Percentiles rank a stretch among this genome's conserved stretches.
Evolutionary conservation across 2,329 filamentous ascomycete species (phyloP).

Genomic region (Endothia cerciana): DNA sequence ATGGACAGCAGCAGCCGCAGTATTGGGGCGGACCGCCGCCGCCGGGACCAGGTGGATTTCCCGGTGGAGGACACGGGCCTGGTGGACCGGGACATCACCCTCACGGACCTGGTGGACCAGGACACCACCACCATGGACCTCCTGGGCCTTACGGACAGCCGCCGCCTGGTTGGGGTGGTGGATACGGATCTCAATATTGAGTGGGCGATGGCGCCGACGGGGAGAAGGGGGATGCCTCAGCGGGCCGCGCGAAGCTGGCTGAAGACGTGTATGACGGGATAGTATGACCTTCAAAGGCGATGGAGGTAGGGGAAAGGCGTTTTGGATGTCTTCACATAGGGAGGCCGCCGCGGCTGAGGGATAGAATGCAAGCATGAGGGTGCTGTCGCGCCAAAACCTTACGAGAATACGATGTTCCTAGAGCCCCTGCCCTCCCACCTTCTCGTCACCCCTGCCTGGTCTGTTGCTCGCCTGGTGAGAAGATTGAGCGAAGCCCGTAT

Average conservation of each 20-base stretch:
- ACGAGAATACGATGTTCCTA: background rate
- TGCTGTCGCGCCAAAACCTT: background rate
- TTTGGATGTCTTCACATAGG: background rate
- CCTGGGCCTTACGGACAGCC: conserved; percentile 21
- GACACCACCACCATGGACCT: conserved; percentile 6
- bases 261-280: background rate
- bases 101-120: conserved; percentile 18
- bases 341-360: background rate
- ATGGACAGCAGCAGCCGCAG: conserved; percentile 36
- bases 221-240: background rate
- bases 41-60: conserved; percentile 23
- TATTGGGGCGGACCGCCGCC: conserved; percentile 26
- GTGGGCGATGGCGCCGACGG: background rate
- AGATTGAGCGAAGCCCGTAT: background rate
- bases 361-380: background rate
- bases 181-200: conserved; percentile 24
- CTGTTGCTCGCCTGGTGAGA: background rate
- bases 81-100: conserved; percentile 19
- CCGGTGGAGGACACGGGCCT: conserved; percentile 25
- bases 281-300: background rate
- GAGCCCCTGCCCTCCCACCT: background rate
- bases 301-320: background rate
- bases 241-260: background rate
- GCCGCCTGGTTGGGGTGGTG: conserved; percentile 25
- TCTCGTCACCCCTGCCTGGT: background rate